A percentile compares a stretch with the other conserved stretches of the same genome.
phyloP scores from a whole-genome alignment of 257 asterid genomes.

The Jacaranda copaia region DNA sequence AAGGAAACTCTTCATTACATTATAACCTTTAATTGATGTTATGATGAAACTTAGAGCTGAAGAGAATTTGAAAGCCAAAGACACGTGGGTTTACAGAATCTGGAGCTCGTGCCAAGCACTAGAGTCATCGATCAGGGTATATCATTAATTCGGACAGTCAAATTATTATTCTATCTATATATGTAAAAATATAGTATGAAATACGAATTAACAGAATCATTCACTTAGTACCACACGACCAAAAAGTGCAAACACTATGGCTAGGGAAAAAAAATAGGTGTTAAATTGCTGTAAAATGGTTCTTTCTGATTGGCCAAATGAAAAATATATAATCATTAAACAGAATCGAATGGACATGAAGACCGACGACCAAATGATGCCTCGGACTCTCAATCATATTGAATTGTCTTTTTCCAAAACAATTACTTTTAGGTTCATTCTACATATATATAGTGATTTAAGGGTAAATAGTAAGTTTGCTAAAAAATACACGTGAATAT shows the following conservation, averaged over 20 bases:
- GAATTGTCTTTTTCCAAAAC: constrained; percentile 32
- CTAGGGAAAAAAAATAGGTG: background rate
- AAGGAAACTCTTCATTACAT: constrained; percentile 3
- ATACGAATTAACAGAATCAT: constrained; percentile 22
- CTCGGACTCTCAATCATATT: constrained; percentile 26
- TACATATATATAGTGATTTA: too few relatives aligned
- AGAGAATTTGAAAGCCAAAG: constrained; percentile 35
- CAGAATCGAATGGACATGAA: constrained; percentile 41
- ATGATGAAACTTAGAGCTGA: constrained; percentile 36
- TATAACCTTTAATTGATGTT: constrained; percentile 25
- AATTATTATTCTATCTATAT: background rate
- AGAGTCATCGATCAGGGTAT: background rate
- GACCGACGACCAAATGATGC: constrained; percentile 45
- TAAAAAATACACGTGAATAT: too few relatives aligned
- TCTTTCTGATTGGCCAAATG: constrained; percentile 35
- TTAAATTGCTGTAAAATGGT: constrained; percentile 29
- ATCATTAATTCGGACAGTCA: constrained; percentile 12
- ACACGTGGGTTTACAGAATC: constrained; percentile 38
- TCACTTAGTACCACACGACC: constrained; percentile 33
- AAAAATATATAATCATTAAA: constrained; percentile 40
- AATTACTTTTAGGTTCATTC: background rate
- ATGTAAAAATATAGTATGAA: background rate
- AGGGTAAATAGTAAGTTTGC: too few relatives aligned
- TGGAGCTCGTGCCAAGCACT: background rate
- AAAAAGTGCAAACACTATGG: constrained; percentile 28